Base-by-base conservation (phyloP, 768 basidiomycete species). In the Tulasnella sp. region DNA sequence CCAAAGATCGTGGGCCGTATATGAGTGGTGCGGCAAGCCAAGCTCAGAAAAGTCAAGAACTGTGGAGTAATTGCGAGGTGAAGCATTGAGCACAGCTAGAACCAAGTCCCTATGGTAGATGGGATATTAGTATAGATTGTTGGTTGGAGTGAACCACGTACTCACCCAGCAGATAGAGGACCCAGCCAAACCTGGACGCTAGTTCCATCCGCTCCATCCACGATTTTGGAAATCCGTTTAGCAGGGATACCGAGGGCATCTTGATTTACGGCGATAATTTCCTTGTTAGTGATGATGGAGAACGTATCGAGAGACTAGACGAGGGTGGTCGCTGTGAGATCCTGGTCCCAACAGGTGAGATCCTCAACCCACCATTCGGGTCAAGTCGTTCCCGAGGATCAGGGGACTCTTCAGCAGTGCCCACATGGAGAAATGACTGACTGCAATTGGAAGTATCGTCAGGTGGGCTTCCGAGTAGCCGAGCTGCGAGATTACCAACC, bases 371-470 rank as follows among this genome's bases (percentile, higher is more conserved):
- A 83, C 83, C 85, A 85, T 85, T 72, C 80, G 80, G 8, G 82
- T 82, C 22, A 85, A 76, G 72, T 85, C 84, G 77, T 85, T 83
- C 0, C 85, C 85, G 8, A 85, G 80, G 49, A 85, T 85, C 17
- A 85, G 80, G 0, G 85, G 84, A 54, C 82, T 83, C 84, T 88
- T 88, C 9, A 83, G 83, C 22, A 87, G 85, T 5, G 87, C 86
- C 87, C 87, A 89, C 70, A 88, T 85, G 0, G 85, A 85, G 70
- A 88, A 87, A 76, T 88, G 84, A 9, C 83, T 84, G 17, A 83
- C 83, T 84, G 25, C 29, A 3, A 69, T 42, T 8, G 38, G 34
- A 40, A 12, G 38, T 45, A 5, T n/a, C 25, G 6, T 76, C 5
- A 22, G 42, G 14, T 36, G 25, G 22, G 5, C 29, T 14, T 76